A percentile compares a stretch with the other conserved stretches of the same genome.
Evolutionary conservation across 352 stramenopile species (phyloP).

Genomic region (Hyaloperonospora brassicae): DNA sequence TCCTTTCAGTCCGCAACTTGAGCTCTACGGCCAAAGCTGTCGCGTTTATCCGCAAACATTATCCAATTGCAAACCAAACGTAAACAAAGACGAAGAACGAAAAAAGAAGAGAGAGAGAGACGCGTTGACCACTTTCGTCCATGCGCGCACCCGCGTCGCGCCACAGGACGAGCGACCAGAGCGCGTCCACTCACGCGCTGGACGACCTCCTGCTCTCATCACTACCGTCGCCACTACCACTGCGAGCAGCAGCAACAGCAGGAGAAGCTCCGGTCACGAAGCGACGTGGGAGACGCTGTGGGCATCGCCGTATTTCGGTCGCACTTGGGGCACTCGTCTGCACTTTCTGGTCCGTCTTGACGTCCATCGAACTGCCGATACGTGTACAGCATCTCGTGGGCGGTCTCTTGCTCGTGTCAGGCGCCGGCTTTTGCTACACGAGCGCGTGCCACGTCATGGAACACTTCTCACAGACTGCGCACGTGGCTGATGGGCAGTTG

Average conservation of each 20-base stretch:
- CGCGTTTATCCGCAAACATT: no score
- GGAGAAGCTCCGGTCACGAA: neutral
- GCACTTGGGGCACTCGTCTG: conserved; percentile 26
- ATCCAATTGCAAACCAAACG: no score
- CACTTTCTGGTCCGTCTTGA: conserved; percentile 25
- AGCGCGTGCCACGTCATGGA: conserved; percentile 37
- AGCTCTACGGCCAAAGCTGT: no score
- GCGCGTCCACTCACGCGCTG: conserved; percentile 32
- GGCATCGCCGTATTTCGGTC: conserved; percentile 26
- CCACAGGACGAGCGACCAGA: conserved; percentile 9
- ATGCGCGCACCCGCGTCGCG: no score
- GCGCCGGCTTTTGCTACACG: conserved; percentile 42
- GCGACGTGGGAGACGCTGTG: conserved; percentile 9
- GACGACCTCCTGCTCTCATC: conserved; percentile 48
- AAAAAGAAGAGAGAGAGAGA: neutral
- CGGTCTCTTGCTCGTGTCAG: conserved; percentile 43
- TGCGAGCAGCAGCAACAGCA: no score
- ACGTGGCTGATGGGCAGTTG: conserved; percentile 42
- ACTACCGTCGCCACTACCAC: conserved; percentile 13
- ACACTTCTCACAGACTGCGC: conserved; percentile 1
- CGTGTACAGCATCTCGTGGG: conserved; percentile 46
- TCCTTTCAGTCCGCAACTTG: no score
- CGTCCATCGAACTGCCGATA: conserved; percentile 19
- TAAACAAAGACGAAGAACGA: no score
- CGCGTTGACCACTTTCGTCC: no score